Evolutionary conservation across 345 rosid genomes (phyloP).

Genomic region (Sapria himalayana): DNA sequence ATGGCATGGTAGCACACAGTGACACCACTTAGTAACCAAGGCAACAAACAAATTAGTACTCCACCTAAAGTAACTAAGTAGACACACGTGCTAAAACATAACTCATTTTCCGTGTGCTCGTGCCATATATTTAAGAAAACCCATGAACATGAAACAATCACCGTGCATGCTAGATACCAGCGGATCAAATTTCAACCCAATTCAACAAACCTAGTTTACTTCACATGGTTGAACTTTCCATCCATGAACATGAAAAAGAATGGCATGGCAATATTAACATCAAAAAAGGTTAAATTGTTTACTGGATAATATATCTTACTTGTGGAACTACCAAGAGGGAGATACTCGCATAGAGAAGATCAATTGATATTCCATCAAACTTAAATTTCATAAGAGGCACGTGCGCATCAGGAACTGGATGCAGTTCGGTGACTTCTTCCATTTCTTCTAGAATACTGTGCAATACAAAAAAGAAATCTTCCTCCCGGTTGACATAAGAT

Average conservation of each 20-base stretch:
- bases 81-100: too few species aligned
- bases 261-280: not conserved
- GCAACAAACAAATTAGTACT: too few species aligned
- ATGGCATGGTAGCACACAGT: too few species aligned
- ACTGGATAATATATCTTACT: slow-evolving; percentile 17
- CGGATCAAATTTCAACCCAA: too few species aligned
- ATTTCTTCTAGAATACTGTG: slow-evolving; percentile 43
- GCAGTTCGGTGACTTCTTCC: slow-evolving; percentile 80
- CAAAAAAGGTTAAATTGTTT: not conserved
- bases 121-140: too few species aligned
- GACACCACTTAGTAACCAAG: too few species aligned
- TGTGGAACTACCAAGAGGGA: slow-evolving; percentile 66
- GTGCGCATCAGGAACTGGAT: slow-evolving; percentile 90
- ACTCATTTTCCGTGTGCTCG: too few species aligned
- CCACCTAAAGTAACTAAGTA: too few species aligned
- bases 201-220: not conserved
- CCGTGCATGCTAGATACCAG: too few species aligned
- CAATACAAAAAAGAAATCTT: slow-evolving; percentile 66
- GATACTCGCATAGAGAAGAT: slow-evolving; percentile 86
- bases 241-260: not conserved
- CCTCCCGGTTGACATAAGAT: slow-evolving; percentile 76
- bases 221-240: not conserved
- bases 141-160: too few species aligned
- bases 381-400: slow-evolving; percentile 96
- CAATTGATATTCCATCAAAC: slow-evolving; percentile 72